Evolutionary conservation across 352 stramenopile genomes (phyloP), one percentile per base, ranked within the genome.

Genomic region (Phytopythium sindhum): DNA sequence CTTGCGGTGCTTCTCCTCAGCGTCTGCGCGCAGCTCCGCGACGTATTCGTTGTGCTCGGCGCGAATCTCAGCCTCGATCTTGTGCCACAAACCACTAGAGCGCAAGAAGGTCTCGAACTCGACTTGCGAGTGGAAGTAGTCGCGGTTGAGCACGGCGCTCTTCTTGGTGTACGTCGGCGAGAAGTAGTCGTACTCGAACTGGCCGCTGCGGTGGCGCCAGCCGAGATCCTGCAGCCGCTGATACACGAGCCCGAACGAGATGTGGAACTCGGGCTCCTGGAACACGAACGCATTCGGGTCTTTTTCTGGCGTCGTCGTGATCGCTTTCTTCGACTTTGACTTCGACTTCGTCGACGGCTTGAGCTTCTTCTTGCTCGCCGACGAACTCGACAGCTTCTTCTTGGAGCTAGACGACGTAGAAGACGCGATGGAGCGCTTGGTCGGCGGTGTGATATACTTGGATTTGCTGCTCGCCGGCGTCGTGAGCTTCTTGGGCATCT

Each of bases 121-220:
- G 0, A 77, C 81, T 7, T 72, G 48, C 2, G 81, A 91, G 44
- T 80, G 80, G 67, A 91, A 93, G 51, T 80, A 91, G 66, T 90
- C 90, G 47, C 74, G 65, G 59, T 79, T 78, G 11, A 81, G 23
- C 41, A 81, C 70, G 23, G 84, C 78, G 5, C 60, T 90, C 10
- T 75, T 70, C 14, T 80, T 68, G 15, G 74, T 85, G 72, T 85
- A 90, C 10, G 74, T 74, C 2, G 84, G 84, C 29, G 81, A 81
- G 44, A 93, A 93, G 75, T 93, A 93, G 63, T 93, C 84, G 67
- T 93, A 93, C 71, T 88, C 84, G 31, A 93, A 93, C 39, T 64
- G 60, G 12, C 84, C 84, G 8, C 59, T 69, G 12, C 66, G 75
- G 68, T 90, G 74, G 57, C 80, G 65, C 81, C 81, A 93, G 21